Evolutionary conservation across 305 asterid genomes (phyloP).

Genomic region (Salvia sclarea): DNA sequence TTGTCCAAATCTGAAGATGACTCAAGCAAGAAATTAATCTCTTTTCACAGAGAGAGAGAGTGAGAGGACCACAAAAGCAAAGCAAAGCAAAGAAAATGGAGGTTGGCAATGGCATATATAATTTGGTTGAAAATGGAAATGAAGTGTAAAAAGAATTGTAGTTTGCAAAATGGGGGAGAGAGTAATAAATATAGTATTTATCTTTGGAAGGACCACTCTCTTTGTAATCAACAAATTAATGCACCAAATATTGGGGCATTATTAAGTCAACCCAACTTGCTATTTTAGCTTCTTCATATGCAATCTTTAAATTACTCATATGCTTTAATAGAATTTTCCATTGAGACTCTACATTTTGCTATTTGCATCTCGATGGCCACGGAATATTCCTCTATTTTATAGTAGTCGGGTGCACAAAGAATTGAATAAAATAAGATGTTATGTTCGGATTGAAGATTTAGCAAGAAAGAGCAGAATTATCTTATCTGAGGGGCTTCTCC

Average conservation of each 20-base stretch:
- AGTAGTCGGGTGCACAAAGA: too few species aligned
- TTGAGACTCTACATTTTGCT: background rate
- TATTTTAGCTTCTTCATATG: background rate
- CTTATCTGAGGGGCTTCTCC: too few species aligned
- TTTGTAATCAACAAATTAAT: background rate
- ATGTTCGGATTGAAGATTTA: too few species aligned
- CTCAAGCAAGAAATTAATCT: background rate
- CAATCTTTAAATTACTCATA: too few species aligned
- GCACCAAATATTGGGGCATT: background rate
- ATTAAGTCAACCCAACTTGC: background rate
- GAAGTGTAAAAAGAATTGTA: background rate
- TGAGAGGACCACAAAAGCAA: background rate
- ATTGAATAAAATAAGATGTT: too few species aligned
- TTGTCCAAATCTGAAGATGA: conserved; percentile 3
- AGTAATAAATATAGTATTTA: background rate
- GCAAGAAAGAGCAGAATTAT: too few species aligned
- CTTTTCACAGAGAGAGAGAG: background rate
- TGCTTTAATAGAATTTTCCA: background rate
- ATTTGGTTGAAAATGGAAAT: background rate
- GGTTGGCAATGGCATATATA: background rate
- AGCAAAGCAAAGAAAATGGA: background rate
- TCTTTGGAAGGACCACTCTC: background rate
- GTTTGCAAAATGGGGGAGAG: background rate
- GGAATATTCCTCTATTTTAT: background rate
- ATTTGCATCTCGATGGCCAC: background rate